phyloP scores from a whole-genome alignment of 139 green algal species.

The Dunaliella sp. region DNA sequence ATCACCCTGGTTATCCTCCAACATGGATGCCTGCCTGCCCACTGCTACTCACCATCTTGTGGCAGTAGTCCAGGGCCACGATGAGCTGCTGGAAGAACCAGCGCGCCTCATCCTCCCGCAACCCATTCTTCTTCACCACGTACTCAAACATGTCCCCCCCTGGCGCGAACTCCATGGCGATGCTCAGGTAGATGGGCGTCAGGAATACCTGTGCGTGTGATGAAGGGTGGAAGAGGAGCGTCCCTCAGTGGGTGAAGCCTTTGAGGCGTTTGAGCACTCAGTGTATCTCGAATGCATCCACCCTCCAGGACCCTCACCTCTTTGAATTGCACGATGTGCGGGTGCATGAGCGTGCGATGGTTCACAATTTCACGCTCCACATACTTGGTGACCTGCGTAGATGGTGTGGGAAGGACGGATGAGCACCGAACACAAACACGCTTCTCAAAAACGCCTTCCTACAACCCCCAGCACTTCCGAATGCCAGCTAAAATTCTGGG shows the following conservation, averaged over 20 bases:
- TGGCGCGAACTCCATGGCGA: conserved; percentile 92
- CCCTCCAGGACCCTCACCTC: too few species aligned
- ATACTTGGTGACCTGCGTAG: conserved; percentile 88
- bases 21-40: too few species aligned
- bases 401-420: background rate
- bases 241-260: background rate
- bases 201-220: conserved; percentile 69
- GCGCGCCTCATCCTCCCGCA: conserved; percentile 89
- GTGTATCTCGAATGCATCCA: background rate
- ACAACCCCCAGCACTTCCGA: background rate
- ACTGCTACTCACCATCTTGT: conserved; percentile 43
- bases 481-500: background rate
- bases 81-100: conserved; percentile 99
- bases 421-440: too few species aligned
- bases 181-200: conserved; percentile 79
- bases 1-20: too few species aligned
- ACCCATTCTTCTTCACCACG: conserved; percentile 81
- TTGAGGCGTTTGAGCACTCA: background rate
- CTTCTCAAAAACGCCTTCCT: too few species aligned
- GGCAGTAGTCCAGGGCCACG: conserved; percentile 91
- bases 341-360: conserved; percentile 89
- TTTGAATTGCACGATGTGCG: conserved; percentile 88
- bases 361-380: conserved; percentile 97
- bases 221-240: too few species aligned
- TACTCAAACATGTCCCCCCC: conserved; percentile 96